Evolutionary conservation across 1,139 yeast species (phyloP).

Genomic region (Suhomyces ambrosiae): DNA sequence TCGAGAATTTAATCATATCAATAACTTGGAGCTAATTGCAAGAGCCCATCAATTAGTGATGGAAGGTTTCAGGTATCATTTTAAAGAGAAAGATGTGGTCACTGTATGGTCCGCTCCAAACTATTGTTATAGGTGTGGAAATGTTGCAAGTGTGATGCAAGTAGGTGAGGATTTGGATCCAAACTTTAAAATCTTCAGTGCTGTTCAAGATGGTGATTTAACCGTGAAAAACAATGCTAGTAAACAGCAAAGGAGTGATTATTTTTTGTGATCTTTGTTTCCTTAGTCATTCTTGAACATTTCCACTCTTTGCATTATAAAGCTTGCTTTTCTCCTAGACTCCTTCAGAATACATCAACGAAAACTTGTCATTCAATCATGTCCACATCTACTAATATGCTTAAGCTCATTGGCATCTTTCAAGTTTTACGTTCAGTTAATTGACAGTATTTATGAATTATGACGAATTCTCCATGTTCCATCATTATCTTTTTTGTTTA

Average conservation of each 20-base stretch:
- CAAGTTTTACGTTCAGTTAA: slow-evolving; percentile 5
- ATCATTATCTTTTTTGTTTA: slow-evolving; percentile 2
- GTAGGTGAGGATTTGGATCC: slow-evolving; percentile 86
- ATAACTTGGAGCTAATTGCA: slow-evolving; percentile 83
- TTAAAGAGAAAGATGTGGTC: slow-evolving; percentile 91
- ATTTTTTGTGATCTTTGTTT: slow-evolving; percentile 52
- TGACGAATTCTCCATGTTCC: slow-evolving; percentile 16
- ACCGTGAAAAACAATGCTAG: slow-evolving; percentile 66
- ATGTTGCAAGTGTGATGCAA: slow-evolving; percentile 97
- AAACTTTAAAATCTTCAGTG: slow-evolving; percentile 89
- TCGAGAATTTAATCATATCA: slow-evolving; percentile 89
- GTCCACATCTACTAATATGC: not conserved
- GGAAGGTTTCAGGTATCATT: slow-evolving; percentile 97
- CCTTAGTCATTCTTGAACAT: not conserved
- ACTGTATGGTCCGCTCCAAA: slow-evolving; percentile 99
- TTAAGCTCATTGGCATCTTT: slow-evolving; percentile 2
- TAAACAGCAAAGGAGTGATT: slow-evolving; percentile 78
- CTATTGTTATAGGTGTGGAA: slow-evolving; percentile 96
- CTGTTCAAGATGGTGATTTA: slow-evolving; percentile 86
- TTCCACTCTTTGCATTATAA: slow-evolving; percentile 6
- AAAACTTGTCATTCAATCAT: not conserved
- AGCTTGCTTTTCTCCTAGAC: slow-evolving; percentile 2
- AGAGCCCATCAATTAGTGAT: slow-evolving; percentile 97
- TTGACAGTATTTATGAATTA: slow-evolving; percentile 20
- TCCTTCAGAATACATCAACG: slow-evolving; percentile 2